A percentile compares a stretch with the other conserved stretches of the same genome.
Evolutionary conservation across 2,329 filamentous ascomycete genomes (phyloP).

Genomic region (Fusarium tupiense): DNA sequence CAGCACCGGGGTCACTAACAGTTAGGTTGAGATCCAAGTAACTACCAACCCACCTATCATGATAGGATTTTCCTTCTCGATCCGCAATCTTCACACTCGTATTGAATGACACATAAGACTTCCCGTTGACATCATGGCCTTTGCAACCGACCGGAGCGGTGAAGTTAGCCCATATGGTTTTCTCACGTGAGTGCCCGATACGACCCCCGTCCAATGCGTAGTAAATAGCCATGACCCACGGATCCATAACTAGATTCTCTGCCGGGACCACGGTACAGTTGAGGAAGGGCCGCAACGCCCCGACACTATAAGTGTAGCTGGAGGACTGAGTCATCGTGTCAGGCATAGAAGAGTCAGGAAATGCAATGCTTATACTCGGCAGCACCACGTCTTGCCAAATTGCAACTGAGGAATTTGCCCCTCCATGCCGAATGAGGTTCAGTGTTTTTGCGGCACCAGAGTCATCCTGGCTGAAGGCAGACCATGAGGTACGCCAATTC

Average conservation of each 20-base stretch:
- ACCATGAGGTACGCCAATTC: not conserved
- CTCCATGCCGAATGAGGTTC: not conserved
- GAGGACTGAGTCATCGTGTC: not conserved
- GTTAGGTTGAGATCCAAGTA: not conserved
- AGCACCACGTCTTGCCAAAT: not conserved
- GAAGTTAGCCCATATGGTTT: not conserved
- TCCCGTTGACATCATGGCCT: not conserved
- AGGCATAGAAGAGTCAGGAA: not conserved
- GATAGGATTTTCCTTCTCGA: not conserved
- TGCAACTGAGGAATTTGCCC: not conserved
- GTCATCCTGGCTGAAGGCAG: not conserved
- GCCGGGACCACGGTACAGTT: not conserved
- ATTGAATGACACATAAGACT: not conserved
- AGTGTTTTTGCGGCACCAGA: not conserved
- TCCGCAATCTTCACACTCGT: not conserved
- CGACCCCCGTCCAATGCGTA: rapidly evolving
- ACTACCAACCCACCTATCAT: not conserved
- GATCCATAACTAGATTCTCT: not conserved
- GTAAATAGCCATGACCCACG: not conserved
- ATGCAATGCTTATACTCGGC: rapidly evolving
- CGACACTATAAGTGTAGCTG: not conserved
- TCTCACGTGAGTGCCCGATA: not conserved
- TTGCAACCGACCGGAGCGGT: not conserved
- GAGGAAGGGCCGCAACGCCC: not conserved
- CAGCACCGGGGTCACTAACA: not conserved